Percentiles rank a stretch among this genome's conserved stretches.
Conservation (phyloP, 805 yeast genomes). For the Cyberlindnera mycetangii region DNA sequence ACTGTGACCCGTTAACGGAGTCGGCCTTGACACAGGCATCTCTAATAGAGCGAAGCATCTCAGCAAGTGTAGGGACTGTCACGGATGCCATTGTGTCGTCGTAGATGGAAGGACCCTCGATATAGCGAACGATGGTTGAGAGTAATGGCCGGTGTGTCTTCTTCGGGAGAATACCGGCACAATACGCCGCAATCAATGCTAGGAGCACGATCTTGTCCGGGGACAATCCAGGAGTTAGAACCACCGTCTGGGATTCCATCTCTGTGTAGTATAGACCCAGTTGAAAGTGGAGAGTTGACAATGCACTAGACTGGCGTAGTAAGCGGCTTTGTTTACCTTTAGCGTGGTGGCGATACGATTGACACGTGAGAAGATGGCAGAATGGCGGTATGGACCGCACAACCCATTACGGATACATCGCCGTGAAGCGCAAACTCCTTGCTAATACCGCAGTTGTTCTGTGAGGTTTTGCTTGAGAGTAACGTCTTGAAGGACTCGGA, state of each 20-base stretch:
- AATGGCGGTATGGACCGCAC: not conserved
- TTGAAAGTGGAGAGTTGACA: no score
- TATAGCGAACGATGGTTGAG: constrained; percentile 40
- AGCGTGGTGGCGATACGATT: not conserved
- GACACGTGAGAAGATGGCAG: not conserved
- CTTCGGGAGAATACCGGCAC: constrained; percentile 39
- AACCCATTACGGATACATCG: no score
- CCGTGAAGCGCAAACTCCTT: no score
- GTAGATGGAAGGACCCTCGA: constrained; percentile 33
- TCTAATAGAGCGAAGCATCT: constrained; percentile 28
- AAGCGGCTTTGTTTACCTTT: constrained; percentile 1
- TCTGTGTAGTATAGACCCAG: not conserved
- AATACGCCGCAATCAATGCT: constrained; percentile 45
- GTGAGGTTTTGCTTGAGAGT: no score
- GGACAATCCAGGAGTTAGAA: constrained; percentile 41
- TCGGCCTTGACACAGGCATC: constrained; percentile 22
- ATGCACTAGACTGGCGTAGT: no score
- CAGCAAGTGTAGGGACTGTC: constrained; percentile 34
- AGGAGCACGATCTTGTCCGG: constrained; percentile 54
- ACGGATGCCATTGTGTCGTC: constrained; percentile 23
- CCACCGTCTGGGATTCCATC: constrained; percentile 10
- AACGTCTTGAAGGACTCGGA: no score
- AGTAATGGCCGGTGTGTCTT: constrained; percentile 38
- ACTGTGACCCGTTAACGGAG: constrained; percentile 18
- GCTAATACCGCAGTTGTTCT: no score